These are phyloP conservation scores for Pythium dissotocum DNA, from an alignment of 352 stramenopile genomes.

Conservation along the genomic window DNA sequence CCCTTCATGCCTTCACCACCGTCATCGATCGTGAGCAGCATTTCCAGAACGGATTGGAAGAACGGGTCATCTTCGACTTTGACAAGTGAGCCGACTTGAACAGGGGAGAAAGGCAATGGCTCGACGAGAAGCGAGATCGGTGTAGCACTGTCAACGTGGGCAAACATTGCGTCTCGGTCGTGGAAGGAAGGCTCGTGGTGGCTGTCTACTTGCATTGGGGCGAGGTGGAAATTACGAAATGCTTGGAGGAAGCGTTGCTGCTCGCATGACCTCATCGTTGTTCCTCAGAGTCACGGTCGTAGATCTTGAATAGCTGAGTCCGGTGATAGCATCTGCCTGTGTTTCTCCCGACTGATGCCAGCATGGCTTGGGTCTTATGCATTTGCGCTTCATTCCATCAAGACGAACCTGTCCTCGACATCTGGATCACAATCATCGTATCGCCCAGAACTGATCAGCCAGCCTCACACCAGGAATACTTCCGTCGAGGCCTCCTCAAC, in stretches of 20 bases:
- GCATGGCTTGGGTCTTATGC: background rate
- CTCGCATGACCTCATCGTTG: too few species aligned
- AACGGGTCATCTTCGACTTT: conserved; percentile 11
- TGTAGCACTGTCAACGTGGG: background rate
- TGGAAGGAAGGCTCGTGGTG: background rate
- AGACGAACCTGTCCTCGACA: background rate
- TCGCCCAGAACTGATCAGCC: background rate
- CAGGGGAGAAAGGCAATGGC: conserved; percentile 12
- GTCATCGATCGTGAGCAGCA: conserved; percentile 15
- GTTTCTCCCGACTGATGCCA: background rate
- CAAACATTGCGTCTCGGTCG: background rate
- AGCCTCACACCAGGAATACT: too few species aligned
- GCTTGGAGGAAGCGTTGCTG: too few species aligned
- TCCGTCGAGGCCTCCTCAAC: background rate
- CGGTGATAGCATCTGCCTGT: background rate
- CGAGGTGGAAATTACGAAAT: background rate
- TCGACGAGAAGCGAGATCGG: background rate
- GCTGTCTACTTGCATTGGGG: background rate
- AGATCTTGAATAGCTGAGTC: background rate
- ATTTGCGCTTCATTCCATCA: background rate
- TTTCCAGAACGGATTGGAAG: conserved; percentile 18
- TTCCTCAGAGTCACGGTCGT: background rate
- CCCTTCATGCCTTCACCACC: background rate
- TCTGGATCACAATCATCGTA: background rate
- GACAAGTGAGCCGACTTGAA: background rate